Evolutionary conservation across 306 rosid species (phyloP).

Genomic region (Malus sylvestris): DNA sequence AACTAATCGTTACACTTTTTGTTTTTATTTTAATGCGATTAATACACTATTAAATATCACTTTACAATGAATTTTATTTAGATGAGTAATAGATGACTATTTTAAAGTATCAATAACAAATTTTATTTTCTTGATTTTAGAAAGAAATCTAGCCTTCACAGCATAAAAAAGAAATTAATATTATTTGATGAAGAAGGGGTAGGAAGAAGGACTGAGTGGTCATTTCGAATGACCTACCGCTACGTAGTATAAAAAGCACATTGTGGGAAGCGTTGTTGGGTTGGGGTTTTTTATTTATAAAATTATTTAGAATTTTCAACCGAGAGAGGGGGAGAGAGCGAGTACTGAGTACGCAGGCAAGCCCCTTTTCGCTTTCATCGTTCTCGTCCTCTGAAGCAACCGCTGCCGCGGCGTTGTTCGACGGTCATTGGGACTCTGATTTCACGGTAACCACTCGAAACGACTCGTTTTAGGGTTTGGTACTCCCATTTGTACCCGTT

Average conservation of each 20-base stretch:
- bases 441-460: background rate
- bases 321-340: background rate
- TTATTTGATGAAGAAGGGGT: background rate
- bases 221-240: background rate
- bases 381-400: constrained; percentile 1
- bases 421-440: background rate
- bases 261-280: background rate
- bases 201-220: background rate
- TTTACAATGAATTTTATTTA: no score
- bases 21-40: no score
- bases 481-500: background rate
- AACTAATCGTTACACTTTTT: background rate
- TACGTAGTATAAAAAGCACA: background rate
- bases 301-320: background rate
- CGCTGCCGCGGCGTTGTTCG: constrained; percentile 3
- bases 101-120: no score
- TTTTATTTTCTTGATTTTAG: no score
- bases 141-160: background rate
- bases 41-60: background rate
- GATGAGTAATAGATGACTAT: no score
- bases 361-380: background rate
- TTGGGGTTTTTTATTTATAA: background rate
- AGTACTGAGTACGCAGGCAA: background rate
- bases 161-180: no score
- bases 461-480: background rate